A percentile compares a stretch with the other conserved stretches of the same genome.
Conservation (phyloP, 495 filamentous ascomycete genomes). For the Neurospora sp. region DNA sequence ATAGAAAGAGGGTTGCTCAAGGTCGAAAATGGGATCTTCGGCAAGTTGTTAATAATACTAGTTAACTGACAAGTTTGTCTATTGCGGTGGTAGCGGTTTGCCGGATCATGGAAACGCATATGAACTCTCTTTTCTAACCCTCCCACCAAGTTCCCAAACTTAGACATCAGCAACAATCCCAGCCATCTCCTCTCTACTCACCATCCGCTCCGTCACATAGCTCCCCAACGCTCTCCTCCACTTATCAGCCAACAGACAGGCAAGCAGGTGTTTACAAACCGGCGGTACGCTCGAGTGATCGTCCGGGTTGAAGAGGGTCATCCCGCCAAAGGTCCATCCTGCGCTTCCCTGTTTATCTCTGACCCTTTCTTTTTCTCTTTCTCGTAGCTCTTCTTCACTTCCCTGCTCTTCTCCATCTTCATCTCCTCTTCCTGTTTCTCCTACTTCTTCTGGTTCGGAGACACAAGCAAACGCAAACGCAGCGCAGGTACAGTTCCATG, state of each 20-base stretch:
- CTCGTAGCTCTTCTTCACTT: neutral
- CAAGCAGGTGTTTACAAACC: slow-evolving; percentile 83
- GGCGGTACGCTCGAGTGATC: slow-evolving; percentile 29
- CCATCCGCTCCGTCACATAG: slow-evolving; percentile 42
- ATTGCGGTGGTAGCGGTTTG: neutral
- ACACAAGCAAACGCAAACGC: slow-evolving; percentile 67
- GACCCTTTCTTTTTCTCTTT: neutral
- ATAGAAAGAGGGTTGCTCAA: neutral
- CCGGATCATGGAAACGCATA: neutral
- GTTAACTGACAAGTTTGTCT: neutral
- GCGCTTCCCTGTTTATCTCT: neutral
- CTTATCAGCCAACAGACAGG: slow-evolving; percentile 65
- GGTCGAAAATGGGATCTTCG: neutral
- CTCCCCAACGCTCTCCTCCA: slow-evolving; percentile 47
- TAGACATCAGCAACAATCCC: slow-evolving; percentile 37
- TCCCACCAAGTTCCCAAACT: neutral
- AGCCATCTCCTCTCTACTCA: slow-evolving; percentile 59
- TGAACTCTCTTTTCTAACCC: too few species aligned
- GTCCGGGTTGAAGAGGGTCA: slow-evolving; percentile 19
- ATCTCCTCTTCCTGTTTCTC: neutral
- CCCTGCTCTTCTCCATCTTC: neutral
- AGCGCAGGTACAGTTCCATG: slow-evolving; percentile 90
- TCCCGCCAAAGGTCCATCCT: slow-evolving; percentile 30
- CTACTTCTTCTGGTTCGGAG: slow-evolving; percentile 12
- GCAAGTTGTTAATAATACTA: neutral